phyloP scores from a whole-genome alignment of 331 rosid species.

The Erythrophleum ivorense region DNA sequence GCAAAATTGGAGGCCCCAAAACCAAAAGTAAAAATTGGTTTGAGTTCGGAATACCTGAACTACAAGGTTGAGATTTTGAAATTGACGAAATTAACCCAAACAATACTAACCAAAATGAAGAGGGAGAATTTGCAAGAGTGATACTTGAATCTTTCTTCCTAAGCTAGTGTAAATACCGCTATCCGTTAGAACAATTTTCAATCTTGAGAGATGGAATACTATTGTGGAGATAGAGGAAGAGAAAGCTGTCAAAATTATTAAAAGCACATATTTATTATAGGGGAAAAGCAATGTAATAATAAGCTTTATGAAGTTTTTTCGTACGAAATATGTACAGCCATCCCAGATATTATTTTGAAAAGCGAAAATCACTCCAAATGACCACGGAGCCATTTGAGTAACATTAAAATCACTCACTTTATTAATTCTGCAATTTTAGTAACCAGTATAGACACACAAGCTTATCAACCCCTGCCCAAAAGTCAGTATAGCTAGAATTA shows the following conservation, averaged over 20 bases:
- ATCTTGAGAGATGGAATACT: not conserved
- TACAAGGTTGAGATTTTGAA: not conserved
- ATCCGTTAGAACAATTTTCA: not conserved
- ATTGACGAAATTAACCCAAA: not conserved
- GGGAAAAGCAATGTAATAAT: not conserved
- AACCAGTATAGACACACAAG: not conserved
- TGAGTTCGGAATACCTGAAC: not conserved
- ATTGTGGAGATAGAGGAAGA: not conserved
- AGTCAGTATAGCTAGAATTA: slow-evolving; percentile 28
- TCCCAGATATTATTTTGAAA: not conserved
- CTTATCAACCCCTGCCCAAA: slow-evolving; percentile 7
- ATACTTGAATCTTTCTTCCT: not conserved
- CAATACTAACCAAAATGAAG: not conserved
- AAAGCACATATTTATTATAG: not conserved
- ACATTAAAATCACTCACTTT: not conserved
- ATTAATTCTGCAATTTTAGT: slow-evolving; percentile 1
- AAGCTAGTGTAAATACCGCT: not conserved
- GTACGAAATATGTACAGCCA: not conserved
- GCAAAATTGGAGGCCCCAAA: not conserved
- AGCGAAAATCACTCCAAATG: not conserved
- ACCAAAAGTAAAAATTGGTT: too few relatives aligned
- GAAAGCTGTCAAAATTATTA: not conserved
- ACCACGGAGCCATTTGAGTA: not conserved
- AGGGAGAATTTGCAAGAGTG: not conserved
- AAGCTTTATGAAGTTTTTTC: not conserved